Conservation (phyloP, 306 rosid species). For the Argentina anserina region DNA sequence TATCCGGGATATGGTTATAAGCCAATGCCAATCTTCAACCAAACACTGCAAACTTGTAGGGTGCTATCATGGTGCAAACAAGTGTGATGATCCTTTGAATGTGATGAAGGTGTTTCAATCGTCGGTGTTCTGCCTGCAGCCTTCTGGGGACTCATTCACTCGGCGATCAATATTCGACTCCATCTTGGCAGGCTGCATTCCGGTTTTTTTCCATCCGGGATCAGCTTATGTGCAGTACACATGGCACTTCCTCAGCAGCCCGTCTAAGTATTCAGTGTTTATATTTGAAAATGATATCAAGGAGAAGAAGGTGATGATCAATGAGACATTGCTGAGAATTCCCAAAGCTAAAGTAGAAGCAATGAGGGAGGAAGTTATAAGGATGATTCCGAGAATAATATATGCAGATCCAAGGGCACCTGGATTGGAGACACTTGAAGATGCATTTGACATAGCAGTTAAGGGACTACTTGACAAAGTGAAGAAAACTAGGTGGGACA, state of each 20-base stretch:
- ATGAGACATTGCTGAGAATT: conserved; percentile 30
- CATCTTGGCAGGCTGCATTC: conserved; percentile 55
- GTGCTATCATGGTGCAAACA: conserved; percentile 14
- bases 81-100: conserved; percentile 30
- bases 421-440: conserved; percentile 33
- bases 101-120: conserved; percentile 36
- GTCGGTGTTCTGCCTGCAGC: conserved; percentile 55
- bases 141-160: conserved; percentile 54
- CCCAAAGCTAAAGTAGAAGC: conserved; percentile 25
- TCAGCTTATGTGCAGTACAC: conserved; percentile 55
- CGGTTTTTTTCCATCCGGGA: conserved; percentile 48
- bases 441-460: conserved; percentile 54
- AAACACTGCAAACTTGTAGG: conserved; percentile 29
- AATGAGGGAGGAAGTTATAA: conserved; percentile 45
- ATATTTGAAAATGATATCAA: conserved; percentile 31
- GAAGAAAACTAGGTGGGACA: conserved; percentile 25
- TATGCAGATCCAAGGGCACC: conserved; percentile 37
- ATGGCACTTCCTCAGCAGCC: conserved; percentile 46
- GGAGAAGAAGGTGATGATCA: conserved; percentile 23
- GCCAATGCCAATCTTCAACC: conserved; percentile 32
- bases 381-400: conserved; percentile 41
- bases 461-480: conserved; percentile 47
- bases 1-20: conserved; percentile 32
- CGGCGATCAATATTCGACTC: conserved; percentile 55
- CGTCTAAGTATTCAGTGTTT: conserved; percentile 35